phyloP scores from a whole-genome alignment of 345 rosid genomes.

The Iberis pinnata region DNA sequence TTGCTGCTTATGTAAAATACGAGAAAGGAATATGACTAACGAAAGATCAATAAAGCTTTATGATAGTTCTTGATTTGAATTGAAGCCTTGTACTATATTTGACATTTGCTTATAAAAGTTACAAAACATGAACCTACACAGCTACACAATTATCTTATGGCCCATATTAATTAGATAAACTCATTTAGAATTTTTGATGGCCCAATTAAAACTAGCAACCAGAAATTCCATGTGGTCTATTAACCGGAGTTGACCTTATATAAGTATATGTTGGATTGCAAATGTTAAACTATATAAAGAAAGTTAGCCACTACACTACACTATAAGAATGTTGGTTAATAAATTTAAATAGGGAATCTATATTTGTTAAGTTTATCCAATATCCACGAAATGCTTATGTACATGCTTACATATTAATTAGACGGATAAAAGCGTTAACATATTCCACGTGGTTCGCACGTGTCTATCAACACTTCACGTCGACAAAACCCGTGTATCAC shows the following conservation, averaged over 20 bases:
- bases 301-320: too few species aligned
- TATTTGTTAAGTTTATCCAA: background rate
- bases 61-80: too few species aligned
- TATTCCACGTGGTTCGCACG: slow-evolving; percentile 19
- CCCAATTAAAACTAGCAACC: background rate
- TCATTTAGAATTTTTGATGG: background rate
- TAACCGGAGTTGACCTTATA: slow-evolving; percentile 13
- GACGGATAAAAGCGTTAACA: slow-evolving; percentile 1
- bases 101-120: slow-evolving; percentile 1
- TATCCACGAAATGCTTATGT: slow-evolving; percentile 12
- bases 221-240: background rate
- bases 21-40: too few species aligned
- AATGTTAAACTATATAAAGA: too few species aligned
- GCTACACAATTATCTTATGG: background rate
- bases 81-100: background rate
- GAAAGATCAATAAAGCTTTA: slow-evolving; percentile 18
- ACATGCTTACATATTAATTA: background rate
- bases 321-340: background rate
- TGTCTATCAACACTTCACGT: slow-evolving; percentile 1
- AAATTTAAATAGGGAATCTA: background rate
- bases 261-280: too few species aligned
- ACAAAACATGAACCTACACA: background rate
- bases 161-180: background rate
- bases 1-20: too few species aligned
- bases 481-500: slow-evolving; percentile 9